phyloP scores from a whole-genome alignment of 225 moss, liverwort and hornwort species.

The Physcomitrellopsis africana region DNA sequence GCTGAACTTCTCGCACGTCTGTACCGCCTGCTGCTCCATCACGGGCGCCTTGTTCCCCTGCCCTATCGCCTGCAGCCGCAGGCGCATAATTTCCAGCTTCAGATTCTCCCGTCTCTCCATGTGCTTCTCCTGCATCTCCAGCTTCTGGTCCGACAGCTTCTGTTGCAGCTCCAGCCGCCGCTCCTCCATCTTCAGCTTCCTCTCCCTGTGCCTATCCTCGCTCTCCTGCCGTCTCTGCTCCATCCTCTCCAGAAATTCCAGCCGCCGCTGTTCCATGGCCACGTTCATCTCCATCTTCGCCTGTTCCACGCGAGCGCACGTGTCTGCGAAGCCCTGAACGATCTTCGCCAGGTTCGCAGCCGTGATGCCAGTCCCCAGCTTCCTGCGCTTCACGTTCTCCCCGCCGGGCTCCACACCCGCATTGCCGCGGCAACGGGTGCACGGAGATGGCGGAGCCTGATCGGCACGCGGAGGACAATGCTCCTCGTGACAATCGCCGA shows the following conservation, averaged over 20 bases:
- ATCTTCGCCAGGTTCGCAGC: slow-evolving; percentile 48
- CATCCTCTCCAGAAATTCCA: slow-evolving; percentile 56
- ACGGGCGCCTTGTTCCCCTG: slow-evolving; percentile 41
- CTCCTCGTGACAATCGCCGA: slow-evolving; percentile 46
- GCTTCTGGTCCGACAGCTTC: slow-evolving; percentile 55
- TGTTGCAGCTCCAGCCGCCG: slow-evolving; percentile 50
- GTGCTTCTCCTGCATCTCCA: slow-evolving; percentile 66
- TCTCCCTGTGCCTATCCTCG: slow-evolving; percentile 52
- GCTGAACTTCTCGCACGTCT: slow-evolving; percentile 56
- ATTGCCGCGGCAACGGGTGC: slow-evolving; percentile 37
- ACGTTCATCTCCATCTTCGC: slow-evolving; percentile 67
- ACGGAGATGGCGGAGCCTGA: slow-evolving; percentile 38
- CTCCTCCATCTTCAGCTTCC: slow-evolving; percentile 54
- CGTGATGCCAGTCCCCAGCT: slow-evolving; percentile 39
- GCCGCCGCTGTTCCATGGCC: slow-evolving; percentile 53
- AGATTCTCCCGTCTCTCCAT: slow-evolving; percentile 55
- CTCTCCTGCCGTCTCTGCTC: slow-evolving; percentile 56
- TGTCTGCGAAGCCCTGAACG: slow-evolving; percentile 57
- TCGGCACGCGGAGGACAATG: slow-evolving; percentile 34
- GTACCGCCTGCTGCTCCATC: slow-evolving; percentile 52
- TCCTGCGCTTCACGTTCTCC: slow-evolving; percentile 51
- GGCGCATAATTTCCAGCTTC: slow-evolving; percentile 54
- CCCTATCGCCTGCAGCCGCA: slow-evolving; percentile 48
- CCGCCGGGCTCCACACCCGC: slow-evolving; percentile 39
- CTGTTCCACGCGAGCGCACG: slow-evolving; percentile 54